Percentiles rank a stretch among this genome's conserved stretches.
Conservation (phyloP, 2,329 filamentous ascomycete genomes). For the Coniochaeta sp. region DNA sequence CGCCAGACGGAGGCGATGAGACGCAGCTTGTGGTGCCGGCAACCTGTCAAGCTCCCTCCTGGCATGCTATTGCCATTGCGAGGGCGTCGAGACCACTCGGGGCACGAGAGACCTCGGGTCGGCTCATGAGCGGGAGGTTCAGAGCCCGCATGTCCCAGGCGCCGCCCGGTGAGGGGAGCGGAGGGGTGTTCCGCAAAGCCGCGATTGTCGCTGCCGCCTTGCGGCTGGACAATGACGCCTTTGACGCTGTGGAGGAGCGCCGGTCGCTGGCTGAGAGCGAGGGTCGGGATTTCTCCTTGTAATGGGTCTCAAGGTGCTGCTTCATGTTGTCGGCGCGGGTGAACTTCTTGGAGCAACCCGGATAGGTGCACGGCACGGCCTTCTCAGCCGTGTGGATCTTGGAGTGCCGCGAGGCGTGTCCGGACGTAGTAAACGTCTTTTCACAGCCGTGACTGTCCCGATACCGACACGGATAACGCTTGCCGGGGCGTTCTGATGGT, state of each 20-base stretch:
- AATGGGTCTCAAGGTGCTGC: constrained; percentile 73
- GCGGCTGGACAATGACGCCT: constrained; percentile 13
- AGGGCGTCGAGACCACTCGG: constrained; percentile 48
- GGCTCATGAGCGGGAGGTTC: constrained; percentile 35
- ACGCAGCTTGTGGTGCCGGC: background rate
- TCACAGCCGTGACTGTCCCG: constrained; percentile 64
- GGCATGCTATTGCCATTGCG: constrained; percentile 46
- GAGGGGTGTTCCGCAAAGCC: constrained; percentile 14
- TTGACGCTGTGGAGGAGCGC: constrained; percentile 15
- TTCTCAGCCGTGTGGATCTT: constrained; percentile 82
- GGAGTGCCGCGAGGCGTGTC: constrained; percentile 76
- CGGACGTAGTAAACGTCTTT: constrained; percentile 78
- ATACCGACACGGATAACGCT: constrained; percentile 69
- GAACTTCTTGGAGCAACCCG: constrained; percentile 71
- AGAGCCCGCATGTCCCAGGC: constrained; percentile 41
- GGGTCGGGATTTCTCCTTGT: constrained; percentile 45
- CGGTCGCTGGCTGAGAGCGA: constrained; percentile 14
- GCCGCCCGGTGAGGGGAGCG: constrained; percentile 25
- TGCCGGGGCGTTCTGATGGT: constrained; percentile 38
- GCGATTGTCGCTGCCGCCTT: constrained; percentile 14
- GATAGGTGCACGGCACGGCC: constrained; percentile 59
- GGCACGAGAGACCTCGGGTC: constrained; percentile 33
- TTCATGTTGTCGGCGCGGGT: constrained; percentile 84
- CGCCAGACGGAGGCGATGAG: background rate
- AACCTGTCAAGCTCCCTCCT: constrained; percentile 28